phyloP scores from a whole-genome alignment of 768 basidiomycete genomes.

The Boletus rubropictus region DNA sequence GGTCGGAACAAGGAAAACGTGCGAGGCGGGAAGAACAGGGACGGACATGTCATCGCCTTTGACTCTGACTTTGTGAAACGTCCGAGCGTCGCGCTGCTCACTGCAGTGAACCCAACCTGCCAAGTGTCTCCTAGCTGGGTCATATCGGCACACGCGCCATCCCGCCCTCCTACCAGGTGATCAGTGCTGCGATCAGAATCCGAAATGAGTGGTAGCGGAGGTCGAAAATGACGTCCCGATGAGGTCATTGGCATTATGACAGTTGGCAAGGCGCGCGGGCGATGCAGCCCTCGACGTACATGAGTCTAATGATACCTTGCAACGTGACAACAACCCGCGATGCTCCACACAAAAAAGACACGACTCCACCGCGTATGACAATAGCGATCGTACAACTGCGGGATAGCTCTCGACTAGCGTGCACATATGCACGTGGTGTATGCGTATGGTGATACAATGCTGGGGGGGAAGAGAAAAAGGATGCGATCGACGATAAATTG shows the following conservation, averaged over 20 bases:
- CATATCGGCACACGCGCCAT: too few relatives aligned
- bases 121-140: too few relatives aligned
- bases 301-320: conserved; percentile 11
- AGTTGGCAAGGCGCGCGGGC: not conserved
- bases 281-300: conserved; percentile 8
- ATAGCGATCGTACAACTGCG: conserved; percentile 27
- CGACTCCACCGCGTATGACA: conserved; percentile 9
- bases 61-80: conserved; percentile 15
- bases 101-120: too few relatives aligned
- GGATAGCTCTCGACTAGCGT: conserved; percentile 24
- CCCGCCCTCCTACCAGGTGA: too few relatives aligned
- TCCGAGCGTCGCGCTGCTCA: conserved; percentile 22
- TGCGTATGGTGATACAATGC: conserved; percentile 32
- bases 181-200: conserved; percentile 4
- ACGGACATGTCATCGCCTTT: not conserved
- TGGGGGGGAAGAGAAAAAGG: conserved; percentile 14
- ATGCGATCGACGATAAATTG: conserved; percentile 30
- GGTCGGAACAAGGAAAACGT: too few relatives aligned
- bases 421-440: conserved; percentile 33
- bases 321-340: conserved; percentile 10
- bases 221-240: too few relatives aligned
- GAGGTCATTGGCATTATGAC: conserved; percentile 23
- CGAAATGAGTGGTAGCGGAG: conserved; percentile 21
- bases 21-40: too few relatives aligned
- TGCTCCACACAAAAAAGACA: conserved; percentile 9